These are phyloP conservation scores for Candolleomyces eurysporus DNA, from an alignment of 768 basidiomycete species.

Conservation along the genomic window DNA sequence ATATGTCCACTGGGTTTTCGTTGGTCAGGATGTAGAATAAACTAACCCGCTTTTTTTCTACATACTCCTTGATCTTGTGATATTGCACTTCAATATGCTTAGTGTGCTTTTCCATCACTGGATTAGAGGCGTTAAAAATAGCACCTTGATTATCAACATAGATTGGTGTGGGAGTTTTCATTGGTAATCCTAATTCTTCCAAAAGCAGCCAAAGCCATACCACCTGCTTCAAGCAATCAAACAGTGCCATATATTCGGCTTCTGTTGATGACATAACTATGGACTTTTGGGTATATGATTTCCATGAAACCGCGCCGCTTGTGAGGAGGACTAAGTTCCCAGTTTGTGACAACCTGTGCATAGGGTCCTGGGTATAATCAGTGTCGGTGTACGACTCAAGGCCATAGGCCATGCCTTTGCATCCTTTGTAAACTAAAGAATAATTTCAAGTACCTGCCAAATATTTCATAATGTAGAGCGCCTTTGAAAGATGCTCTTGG, in stretches of 20 bases:
- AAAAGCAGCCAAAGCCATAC: constrained; percentile 9
- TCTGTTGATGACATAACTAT: constrained; percentile 19
- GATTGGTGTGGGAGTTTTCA: not conserved
- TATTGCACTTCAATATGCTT: constrained; percentile 30
- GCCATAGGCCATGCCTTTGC: not conserved
- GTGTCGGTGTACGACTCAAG: constrained; percentile 7
- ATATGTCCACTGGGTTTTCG: constrained; percentile 34
- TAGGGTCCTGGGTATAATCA: constrained; percentile 8
- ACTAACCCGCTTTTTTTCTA: constrained; percentile 14
- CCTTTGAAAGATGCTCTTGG: not conserved
- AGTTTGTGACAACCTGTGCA: constrained; percentile 17
- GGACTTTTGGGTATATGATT: constrained; percentile 13
- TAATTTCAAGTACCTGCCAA: constrained; percentile 4
- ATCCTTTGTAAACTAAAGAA: constrained; percentile 3
- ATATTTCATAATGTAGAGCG: constrained; percentile 6
- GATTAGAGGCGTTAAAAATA: constrained; percentile 11
- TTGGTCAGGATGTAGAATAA: constrained; percentile 22
- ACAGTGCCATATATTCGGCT: constrained; percentile 22
- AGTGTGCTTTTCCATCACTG: constrained; percentile 10
- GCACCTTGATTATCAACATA: constrained; percentile 14
- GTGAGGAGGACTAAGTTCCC: constrained; percentile 19
- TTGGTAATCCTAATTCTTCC: constrained; percentile 3
- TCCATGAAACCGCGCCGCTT: constrained; percentile 17
- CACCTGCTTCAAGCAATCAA: constrained; percentile 12
- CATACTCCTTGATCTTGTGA: constrained; percentile 23